Base-by-base conservation (phyloP, 495 filamentous ascomycete species). In the Pyronema domesticum region DNA sequence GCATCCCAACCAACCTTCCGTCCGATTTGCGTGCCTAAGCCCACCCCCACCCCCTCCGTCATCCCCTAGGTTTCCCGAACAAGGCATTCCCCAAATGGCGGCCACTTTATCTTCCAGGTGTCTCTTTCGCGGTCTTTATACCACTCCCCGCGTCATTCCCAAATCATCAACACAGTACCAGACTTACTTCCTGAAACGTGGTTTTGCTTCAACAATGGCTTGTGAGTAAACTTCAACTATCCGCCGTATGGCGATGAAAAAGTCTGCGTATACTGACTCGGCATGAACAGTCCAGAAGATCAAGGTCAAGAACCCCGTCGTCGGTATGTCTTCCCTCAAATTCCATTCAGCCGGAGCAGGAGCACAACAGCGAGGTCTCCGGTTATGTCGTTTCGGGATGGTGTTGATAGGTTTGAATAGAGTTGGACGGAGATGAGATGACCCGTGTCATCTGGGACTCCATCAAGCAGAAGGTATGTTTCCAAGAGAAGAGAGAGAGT, bases 371-470 rank as follows among this genome's bases (percentile, higher is more conserved):
- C 23, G 23, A 30, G 23, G 23, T 30, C 23, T 30, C 23, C 23
- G 23, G 23, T 14, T 19, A 18, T 23, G 14, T 36, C 39, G 50
- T 13, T 54, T 15, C 15, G 46, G 13, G n/a, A 15, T 8, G 42
- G 53, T 42, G 37, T 44, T 15, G 17, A 37, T 56, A 4, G 7
- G 35, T 11, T 39, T 17, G 19, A 18, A 50, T 53, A 65, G 86
- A 89, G 70, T 76, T 98, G 66, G 91, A 98, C 69, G 91, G 91
- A 63, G 91, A 98, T 75, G 91, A 98, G 79, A 98, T 98, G 91
- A 98, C 91, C 56, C 77, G 91, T 63, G 87, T 98, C 63, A 98
- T 98, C 72, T 98, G 91, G 91, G 73, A 95, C 73, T 80, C 86
- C 65, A 98, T 98, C 75, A 94, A 94, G 75, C 80, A 95, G 68